Evolutionary conservation across 2,329 filamentous ascomycete species (phyloP), one percentile per base, ranked within the genome.

Genomic region (Aspergillus melleus): DNA sequence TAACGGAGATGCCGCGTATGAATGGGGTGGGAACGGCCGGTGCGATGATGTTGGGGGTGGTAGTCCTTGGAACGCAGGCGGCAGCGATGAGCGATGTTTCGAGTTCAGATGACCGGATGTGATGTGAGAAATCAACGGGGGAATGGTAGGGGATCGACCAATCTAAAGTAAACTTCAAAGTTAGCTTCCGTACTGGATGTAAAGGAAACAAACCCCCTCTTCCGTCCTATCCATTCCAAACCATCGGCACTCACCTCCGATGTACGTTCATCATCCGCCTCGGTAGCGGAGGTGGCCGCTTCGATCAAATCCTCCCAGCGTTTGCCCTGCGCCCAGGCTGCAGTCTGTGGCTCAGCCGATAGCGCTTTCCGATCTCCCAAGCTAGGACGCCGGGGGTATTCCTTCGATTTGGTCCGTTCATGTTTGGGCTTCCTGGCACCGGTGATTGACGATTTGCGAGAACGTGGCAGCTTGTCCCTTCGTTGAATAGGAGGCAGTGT

Each of bases 271-370:
- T 96, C 92, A 72, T 95, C 85, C 69, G 89, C 94, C 78, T 96
- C 93, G 3, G 92, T 96, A 29, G 93, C 92, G 62, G 92, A 96
- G 32, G 94, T 92, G 57, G 91, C 94, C 55, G 94, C 94, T 76
- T 97, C 93, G 65, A 98, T 96, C 61, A 98, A 83, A 76, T 98
- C 94, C 76, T 96, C 92, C 95, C 94, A 98, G 70, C 94, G 85
- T 79, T 95, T 96, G 65, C 91, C 92, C 77, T 90, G 87, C 52
- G 84, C 80, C 68, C 84, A 86, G 19, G 84, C 90, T 61, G 90
- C 89, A 20, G 86, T 87, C 58, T 89, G 86, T 24, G 93, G 92
- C 76, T 97, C 94, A 47, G 91, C 91, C 16, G 92, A 96, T 66
- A 90, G 85, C 58, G 92, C 91, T 77, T 96, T 96, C 63, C 91